Base-by-base conservation (phyloP, 2,329 filamentous ascomycete species). In the Paracamarosporium sp. region DNA sequence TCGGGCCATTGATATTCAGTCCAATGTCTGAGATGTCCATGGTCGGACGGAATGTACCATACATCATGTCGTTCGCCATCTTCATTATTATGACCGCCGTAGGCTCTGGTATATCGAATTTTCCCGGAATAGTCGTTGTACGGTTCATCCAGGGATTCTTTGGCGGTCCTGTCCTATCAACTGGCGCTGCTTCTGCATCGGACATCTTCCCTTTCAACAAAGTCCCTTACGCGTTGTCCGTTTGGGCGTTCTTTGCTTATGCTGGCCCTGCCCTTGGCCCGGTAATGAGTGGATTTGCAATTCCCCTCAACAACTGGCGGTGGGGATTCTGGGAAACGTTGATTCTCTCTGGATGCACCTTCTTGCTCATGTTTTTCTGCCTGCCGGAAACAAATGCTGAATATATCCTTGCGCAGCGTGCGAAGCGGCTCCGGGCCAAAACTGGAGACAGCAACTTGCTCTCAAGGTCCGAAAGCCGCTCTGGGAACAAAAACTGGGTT, bases 61-160 rank as follows among this genome's bases (percentile, higher is more conserved):
- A 90, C 72, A 82, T 88, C 33, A 68, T 82, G 59, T 88, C 87
- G 9, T 87, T 90, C 78, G 82, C 82, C 59, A 73, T 90, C 11
- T 91, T 90, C 71, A 83, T 88, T 52, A 81, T 90, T 61, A 73
- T 91, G 22, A 85, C 82, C 6, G 81, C 90, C 25, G 86, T 87
- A 0, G 85, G 86, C 0, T 85, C 86, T 0, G 69, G 90, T 0
- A 84, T 84, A 4, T 70, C 81, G 31, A 88, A 85, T 75, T 88
- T 86, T 52, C 75, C 83, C 0, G 85, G 85, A 0, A 78, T 91
- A 5, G 80, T 89, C 64, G 84, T 88, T 20, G 67, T 78, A 41
- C 58, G 68, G 22, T 71, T 70, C 50, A 51, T 71, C 7, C 59
- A 59, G 24, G 68, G 68, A 11, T 68, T 70, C 44, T 70, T 70